These are phyloP conservation scores for Phtheirospermum japonicum DNA, from an alignment of 257 asterid species.

Conservation along the genomic window DNA sequence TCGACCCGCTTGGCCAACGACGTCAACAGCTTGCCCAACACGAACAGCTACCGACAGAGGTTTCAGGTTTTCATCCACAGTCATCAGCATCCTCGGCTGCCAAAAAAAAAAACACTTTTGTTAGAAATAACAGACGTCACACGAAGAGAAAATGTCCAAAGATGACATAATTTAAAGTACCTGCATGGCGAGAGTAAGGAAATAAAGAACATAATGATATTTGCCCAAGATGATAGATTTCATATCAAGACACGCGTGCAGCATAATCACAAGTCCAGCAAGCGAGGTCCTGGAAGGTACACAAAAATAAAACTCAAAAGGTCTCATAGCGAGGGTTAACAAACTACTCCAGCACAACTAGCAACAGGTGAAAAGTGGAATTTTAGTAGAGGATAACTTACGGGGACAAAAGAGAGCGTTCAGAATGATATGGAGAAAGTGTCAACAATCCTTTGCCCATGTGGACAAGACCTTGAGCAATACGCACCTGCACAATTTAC, in stretches of 20 bases:
- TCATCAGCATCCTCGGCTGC: conserved; percentile 95
- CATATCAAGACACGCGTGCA: conserved; percentile 88
- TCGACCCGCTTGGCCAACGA: conserved; percentile 94
- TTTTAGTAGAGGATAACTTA: conserved; percentile 36
- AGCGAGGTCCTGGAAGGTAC: conserved; percentile 57
- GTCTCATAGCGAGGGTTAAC: not conserved
- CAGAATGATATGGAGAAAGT: conserved; percentile 88
- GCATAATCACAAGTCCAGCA: conserved; percentile 75
- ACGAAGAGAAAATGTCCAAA: not conserved
- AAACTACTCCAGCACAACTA: not conserved
- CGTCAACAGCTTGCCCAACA: conserved; percentile 97
- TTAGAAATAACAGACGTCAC: not conserved
- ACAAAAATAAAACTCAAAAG: conserved; percentile 9
- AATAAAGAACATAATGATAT: conserved; percentile 81
- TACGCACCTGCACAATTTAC: conserved; percentile 67
- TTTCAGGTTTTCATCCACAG: conserved; percentile 85
- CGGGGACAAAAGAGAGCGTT: conserved; percentile 79
- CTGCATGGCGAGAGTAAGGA: conserved; percentile 93
- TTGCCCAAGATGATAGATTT: conserved; percentile 79
- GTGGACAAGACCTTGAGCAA: conserved; percentile 95
- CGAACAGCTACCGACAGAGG: conserved; percentile 90
- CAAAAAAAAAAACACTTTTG: not conserved
- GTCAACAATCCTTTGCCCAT: conserved; percentile 89
- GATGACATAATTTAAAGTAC: conserved; percentile 30
- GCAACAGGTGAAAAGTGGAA: not conserved